phyloP scores from a whole-genome alignment of 2,329 filamentous ascomycete genomes.

The Penicillium brasilianum region DNA sequence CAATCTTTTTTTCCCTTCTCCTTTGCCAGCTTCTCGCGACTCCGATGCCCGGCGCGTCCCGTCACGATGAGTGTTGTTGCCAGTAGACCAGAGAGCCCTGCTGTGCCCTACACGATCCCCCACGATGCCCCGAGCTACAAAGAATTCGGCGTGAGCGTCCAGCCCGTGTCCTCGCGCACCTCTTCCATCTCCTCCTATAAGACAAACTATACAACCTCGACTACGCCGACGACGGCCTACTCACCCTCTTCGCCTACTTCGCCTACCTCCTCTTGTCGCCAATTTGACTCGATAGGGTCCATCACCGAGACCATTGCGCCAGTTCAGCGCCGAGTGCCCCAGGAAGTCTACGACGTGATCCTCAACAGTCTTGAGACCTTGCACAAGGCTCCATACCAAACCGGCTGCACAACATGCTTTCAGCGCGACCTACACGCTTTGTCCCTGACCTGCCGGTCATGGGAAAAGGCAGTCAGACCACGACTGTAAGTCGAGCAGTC shows the following conservation, averaged over 20 bases:
- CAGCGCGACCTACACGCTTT: conserved; percentile 60
- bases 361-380: conserved; percentile 55
- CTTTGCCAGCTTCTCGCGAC: conserved; percentile 13
- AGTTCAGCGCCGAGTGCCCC: conserved; percentile 54
- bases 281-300: conserved; percentile 47
- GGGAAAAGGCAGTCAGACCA: conserved; percentile 58
- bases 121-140: conserved; percentile 35
- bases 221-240: conserved; percentile 46
- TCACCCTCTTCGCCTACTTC: conserved; percentile 44
- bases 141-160: conserved; percentile 37
- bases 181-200: conserved; percentile 46
- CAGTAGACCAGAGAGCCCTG: conserved; percentile 44
- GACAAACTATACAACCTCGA: conserved; percentile 45
- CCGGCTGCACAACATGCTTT: conserved; percentile 59
- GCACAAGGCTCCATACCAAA: conserved; percentile 47
- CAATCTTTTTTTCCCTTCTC: conserved; percentile 19
- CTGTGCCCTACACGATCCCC: conserved; percentile 37
- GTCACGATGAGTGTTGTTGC: conserved; percentile 48
- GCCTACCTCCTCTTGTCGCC: conserved; percentile 40
- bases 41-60: conserved; percentile 27
- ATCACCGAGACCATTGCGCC: conserved; percentile 41
- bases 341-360: conserved; percentile 61
- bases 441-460: conserved; percentile 60
- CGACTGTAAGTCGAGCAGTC: conserved; percentile 53
- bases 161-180: conserved; percentile 39